Evolutionary conservation across 352 stramenopile genomes (phyloP), one percentile per base, ranked within the genome.

Genomic region (Phytophthora hybrid): DNA sequence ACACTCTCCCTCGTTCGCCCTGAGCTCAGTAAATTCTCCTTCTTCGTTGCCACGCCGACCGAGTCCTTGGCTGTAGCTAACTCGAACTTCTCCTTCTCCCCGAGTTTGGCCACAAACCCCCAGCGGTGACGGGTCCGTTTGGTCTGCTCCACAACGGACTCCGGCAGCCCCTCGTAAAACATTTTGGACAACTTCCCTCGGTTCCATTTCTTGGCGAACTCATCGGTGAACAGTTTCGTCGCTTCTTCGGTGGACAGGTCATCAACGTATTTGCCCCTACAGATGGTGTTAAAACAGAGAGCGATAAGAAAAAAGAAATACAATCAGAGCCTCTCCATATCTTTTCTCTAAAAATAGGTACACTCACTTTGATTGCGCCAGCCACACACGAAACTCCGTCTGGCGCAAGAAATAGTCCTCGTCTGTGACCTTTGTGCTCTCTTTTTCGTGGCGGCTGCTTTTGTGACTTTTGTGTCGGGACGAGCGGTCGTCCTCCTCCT

Each of bases 311-410:
- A 14, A 18, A 44, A 44, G 11, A 44, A 58, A 55, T 26, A 60
- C 16, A 70, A 52, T 32, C n/a, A 51, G 65, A 63, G 26, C 26
- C 26, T 5, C 2, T 31, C 26, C 26, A 4, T 31, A 4, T 31
- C 26, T 31, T 31, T 31, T 31, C 26, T 31, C 26, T 31, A 31
- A 31, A 31, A 31, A 26, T 26, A 58, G 1, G 21, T 29, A 4
- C 14, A 73, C 73, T 29, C 18, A 87, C 83, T 90, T 88, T 2
- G 68, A 74, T 63, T 86, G 81, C 14, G 80, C 74, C 46, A 95
- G 78, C 88, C 88, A 95, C 19, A 93, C 83, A 54, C 88, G 84
- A 58, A 95, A 95, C 59, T 95, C 85, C 5, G 73, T 85, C 29
- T 85, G 77, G 9, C 78, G 79, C 62, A 88, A 47, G 65, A 93